Evolutionary conservation across 1,139 yeast species (phyloP).

Genomic region (Hemisphaericaspora subhashii): DNA sequence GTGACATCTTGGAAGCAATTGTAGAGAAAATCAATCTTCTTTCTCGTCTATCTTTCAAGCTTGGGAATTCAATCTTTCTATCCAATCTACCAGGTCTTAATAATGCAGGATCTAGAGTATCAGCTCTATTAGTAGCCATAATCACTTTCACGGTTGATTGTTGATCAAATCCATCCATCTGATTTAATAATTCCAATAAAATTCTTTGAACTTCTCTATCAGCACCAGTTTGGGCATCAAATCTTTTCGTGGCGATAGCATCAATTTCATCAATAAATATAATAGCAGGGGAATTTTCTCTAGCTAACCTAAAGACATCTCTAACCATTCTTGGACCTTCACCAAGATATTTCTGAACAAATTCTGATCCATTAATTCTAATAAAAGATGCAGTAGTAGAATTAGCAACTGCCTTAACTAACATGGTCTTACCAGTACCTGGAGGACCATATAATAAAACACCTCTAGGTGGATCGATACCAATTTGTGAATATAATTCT

Average conservation of each 20-base stretch:
- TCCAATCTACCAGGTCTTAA: conserved; percentile 98
- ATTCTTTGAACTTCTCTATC: conserved; percentile 99
- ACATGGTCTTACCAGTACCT: conserved; percentile 99
- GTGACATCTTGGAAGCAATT: conserved; percentile 94
- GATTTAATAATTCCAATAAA: conserved; percentile 90
- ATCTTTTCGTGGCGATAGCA: conserved; percentile 98
- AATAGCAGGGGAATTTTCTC: conserved; percentile 96
- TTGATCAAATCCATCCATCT: conserved; percentile 99
- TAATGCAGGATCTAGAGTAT: conserved; percentile 95
- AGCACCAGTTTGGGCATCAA: conserved; percentile 99
- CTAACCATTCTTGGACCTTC: conserved; percentile 99
- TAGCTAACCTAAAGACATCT: conserved; percentile 94
- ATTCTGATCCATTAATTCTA: conserved; percentile 96
- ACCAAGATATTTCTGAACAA: conserved; percentile 96
- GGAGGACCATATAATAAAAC: conserved; percentile 97
- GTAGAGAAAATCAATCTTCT: conserved; percentile 95
- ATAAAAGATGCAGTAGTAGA: conserved; percentile 94
- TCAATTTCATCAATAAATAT: conserved; percentile 98
- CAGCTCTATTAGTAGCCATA: conserved; percentile 99
- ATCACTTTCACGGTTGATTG: conserved; percentile 93
- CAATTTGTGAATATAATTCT: conserved; percentile 93
- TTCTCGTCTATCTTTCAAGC: conserved; percentile 93
- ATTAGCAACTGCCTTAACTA: conserved; percentile 98
- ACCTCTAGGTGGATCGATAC: conserved; percentile 99
- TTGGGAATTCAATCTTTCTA: conserved; percentile 96